Evolutionary conservation across 1,284 basidiomycete genomes (phyloP).

Genomic region (Golubevia sp.): DNA sequence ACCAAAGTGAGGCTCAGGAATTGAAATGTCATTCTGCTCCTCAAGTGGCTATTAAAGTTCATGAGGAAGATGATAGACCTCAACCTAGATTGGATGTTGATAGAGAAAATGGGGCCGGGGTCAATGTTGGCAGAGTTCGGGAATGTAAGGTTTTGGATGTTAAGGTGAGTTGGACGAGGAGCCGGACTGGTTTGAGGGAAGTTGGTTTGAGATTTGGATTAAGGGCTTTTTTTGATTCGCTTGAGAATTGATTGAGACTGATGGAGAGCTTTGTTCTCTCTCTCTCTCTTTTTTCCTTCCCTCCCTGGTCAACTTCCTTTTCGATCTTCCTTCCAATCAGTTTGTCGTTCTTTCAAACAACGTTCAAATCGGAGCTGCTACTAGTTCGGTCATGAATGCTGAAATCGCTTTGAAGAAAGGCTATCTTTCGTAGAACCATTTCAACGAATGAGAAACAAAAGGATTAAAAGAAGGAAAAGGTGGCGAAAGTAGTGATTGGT

Average conservation of each 20-base stretch:
- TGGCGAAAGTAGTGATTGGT: too few species aligned
- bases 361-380: slow-evolving; percentile 94
- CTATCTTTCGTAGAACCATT: too few species aligned
- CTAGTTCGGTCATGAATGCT: slow-evolving; percentile 95
- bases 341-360: slow-evolving; percentile 95
- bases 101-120: slow-evolving; percentile 87
- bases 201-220: too few species aligned
- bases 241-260: not conserved
- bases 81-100: slow-evolving; percentile 92
- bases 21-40: slow-evolving; percentile 85
- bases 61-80: slow-evolving; percentile 89
- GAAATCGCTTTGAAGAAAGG: slow-evolving; percentile 92
- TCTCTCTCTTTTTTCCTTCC: not conserved
- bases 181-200: too few species aligned
- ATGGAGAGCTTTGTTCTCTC: not conserved
- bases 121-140: slow-evolving; percentile 87
- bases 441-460: too few species aligned
- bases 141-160: slow-evolving; percentile 85
- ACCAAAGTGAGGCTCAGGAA: slow-evolving; percentile 77
- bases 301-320: not conserved
- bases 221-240: too few species aligned
- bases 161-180: slow-evolving; percentile 39
- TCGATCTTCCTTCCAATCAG: slow-evolving; percentile 39
- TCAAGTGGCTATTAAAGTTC: slow-evolving; percentile 81
- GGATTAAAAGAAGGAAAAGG: too few species aligned